phyloP scores from a whole-genome alignment of 2,329 filamentous ascomycete genomes.

The Cryphonectria naterciae region DNA sequence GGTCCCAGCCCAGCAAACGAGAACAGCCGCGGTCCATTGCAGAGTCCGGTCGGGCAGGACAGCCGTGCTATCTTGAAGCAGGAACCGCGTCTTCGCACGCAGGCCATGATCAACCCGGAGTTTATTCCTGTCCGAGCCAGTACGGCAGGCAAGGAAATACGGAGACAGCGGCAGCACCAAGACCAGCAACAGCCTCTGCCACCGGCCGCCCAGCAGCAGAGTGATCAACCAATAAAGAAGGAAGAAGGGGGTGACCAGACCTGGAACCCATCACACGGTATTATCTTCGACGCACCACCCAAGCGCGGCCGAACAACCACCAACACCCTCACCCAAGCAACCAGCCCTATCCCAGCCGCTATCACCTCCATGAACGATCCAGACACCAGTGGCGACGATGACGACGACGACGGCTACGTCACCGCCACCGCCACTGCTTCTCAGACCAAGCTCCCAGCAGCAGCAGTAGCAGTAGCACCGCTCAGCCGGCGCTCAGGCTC shows the following conservation, averaged over 20 bases:
- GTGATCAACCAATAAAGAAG: neutral
- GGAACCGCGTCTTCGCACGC: neutral
- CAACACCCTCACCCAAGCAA: neutral
- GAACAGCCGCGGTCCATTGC: neutral
- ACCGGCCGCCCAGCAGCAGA: neutral
- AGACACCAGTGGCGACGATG: neutral
- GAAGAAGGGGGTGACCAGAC: neutral
- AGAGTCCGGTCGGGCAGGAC: neutral
- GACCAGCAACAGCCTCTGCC: neutral
- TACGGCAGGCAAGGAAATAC: neutral
- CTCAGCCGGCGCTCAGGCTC: neutral
- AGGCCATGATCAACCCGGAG: no score
- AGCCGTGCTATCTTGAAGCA: neutral
- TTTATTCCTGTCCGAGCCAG: neutral
- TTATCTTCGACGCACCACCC: neutral
- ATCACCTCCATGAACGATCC: neutral
- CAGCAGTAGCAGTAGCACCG: neutral
- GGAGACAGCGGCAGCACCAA: neutral
- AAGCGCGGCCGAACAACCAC: neutral
- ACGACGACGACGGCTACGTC: neutral
- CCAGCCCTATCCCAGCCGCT: neutral
- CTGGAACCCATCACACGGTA: neutral
- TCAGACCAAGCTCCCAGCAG: neutral
- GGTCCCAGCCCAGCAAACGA: neutral
- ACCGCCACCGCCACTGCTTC: neutral